Percentiles rank a stretch among this genome's conserved stretches.
Conservation (phyloP, 1,284 basidiomycete species). For the Calocybe gambosa region DNA sequence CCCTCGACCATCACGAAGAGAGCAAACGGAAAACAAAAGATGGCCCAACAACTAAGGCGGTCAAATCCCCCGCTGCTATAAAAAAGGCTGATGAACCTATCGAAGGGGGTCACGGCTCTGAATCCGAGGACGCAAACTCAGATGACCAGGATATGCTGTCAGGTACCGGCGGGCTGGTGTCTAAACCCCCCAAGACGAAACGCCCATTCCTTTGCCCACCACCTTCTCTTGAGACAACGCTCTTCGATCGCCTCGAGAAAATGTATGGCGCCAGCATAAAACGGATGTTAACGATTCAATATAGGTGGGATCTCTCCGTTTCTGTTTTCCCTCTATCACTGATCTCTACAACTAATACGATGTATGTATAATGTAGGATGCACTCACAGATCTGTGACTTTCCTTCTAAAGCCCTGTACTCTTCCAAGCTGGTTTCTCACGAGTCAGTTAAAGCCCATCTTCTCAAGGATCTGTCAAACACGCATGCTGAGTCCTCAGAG, state of each 20-base stretch:
- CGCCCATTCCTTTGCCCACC: slow-evolving; percentile 50
- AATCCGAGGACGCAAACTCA: neutral
- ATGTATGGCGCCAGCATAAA: slow-evolving; percentile 85
- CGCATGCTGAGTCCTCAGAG: slow-evolving; percentile 42
- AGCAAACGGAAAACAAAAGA: slow-evolving; percentile 27
- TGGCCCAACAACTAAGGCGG: slow-evolving; percentile 15
- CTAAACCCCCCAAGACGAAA: neutral
- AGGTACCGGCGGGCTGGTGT: neutral
- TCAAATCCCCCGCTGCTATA: slow-evolving; percentile 7
- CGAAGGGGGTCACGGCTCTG: neutral
- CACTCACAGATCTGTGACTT: slow-evolving; percentile 82
- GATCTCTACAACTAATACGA: slow-evolving; percentile 48
- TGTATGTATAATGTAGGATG: too few species aligned
- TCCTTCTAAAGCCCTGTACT: slow-evolving; percentile 82
- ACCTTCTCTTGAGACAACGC: slow-evolving; percentile 76
- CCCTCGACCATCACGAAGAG: slow-evolving; percentile 40
- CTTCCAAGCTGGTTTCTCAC: slow-evolving; percentile 66
- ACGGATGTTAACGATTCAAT: slow-evolving; percentile 81
- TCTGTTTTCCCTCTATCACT: neutral
- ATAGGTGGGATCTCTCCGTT: slow-evolving; percentile 51
- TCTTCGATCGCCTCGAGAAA: slow-evolving; percentile 86
- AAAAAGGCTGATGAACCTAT: neutral
- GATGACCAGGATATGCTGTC: neutral
- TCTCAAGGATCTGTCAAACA: slow-evolving; percentile 64
- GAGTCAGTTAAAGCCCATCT: slow-evolving; percentile 66